These are phyloP conservation scores for Pythium periplocum DNA, from an alignment of 352 stramenopile genomes.

Conservation along the genomic window DNA sequence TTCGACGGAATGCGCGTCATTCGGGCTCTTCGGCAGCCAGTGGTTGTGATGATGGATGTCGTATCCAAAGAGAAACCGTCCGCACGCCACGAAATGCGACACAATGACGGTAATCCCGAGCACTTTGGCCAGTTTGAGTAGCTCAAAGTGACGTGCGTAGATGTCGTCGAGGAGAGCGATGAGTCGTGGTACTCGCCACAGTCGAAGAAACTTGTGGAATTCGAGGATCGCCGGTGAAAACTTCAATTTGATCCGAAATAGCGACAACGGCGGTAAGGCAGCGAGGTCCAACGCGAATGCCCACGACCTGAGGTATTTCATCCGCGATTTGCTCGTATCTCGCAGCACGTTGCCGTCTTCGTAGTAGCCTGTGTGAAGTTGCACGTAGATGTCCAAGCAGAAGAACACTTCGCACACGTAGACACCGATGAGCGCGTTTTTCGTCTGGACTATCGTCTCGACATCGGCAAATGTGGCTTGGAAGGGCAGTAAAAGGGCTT, in stretches of 20 bases:
- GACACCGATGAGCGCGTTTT: constrained; percentile 24
- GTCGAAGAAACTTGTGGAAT: constrained; percentile 48
- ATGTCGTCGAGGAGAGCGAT: constrained; percentile 59
- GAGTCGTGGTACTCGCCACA: constrained; percentile 40
- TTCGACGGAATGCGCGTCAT: constrained; percentile 4
- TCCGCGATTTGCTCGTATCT: constrained; percentile 43
- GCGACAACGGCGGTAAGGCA: constrained; percentile 42
- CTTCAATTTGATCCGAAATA: constrained; percentile 17
- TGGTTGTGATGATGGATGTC: constrained; percentile 34
- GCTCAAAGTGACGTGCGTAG: constrained; percentile 53
- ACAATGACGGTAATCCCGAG: constrained; percentile 39
- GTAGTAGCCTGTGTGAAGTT: constrained; percentile 73
- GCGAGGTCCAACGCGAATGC: constrained; percentile 48
- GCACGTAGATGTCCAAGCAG: constrained; percentile 57
- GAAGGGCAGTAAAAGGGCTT: constrained; percentile 43
- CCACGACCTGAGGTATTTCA: constrained; percentile 53
- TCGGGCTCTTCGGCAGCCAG: constrained; percentile 33
- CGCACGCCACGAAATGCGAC: constrained; percentile 53
- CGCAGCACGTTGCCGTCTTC: constrained; percentile 62
- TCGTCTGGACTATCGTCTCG: constrained; percentile 2
- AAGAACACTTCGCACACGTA: constrained; percentile 63
- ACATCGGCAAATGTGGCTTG: constrained; percentile 28
- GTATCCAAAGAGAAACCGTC: constrained; percentile 41
- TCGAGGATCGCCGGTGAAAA: constrained; percentile 25
- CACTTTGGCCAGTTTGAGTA: constrained; percentile 55